A percentile compares a stretch with the other conserved stretches of the same genome.
These are phyloP conservation scores for Cladosporium halotolerans DNA, from an alignment of 2,329 filamentous ascomycete species.

Conservation along the genomic window DNA sequence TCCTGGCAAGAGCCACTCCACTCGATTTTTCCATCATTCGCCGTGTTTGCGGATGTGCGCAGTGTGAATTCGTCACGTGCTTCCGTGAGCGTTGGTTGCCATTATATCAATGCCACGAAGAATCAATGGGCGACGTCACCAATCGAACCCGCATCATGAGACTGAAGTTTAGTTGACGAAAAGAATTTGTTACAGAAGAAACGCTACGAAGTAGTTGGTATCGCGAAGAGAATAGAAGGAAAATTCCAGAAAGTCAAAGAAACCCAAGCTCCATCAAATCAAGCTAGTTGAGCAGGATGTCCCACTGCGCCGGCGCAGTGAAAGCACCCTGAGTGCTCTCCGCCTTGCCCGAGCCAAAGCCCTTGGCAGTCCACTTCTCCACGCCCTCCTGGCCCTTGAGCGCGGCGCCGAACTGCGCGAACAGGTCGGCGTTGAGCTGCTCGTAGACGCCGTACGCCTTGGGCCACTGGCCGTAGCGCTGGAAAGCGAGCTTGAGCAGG, in stretches of 20 bases:
- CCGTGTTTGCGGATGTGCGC: too few species aligned
- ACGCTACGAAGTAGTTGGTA: too few species aligned
- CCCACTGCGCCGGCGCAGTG: slow-evolving; percentile 28
- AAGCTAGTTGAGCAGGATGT: slow-evolving; percentile 15
- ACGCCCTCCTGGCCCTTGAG: slow-evolving; percentile 40
- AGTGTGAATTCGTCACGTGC: too few species aligned
- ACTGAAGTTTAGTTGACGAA: too few species aligned
- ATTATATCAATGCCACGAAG: too few species aligned
- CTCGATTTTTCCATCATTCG: too few species aligned
- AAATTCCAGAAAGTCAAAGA: neutral
- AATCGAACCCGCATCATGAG: too few species aligned
- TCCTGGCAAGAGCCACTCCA: too few species aligned
- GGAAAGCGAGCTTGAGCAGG: slow-evolving; percentile 35
- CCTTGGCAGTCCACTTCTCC: slow-evolving; percentile 44
- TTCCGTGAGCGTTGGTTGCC: too few species aligned
- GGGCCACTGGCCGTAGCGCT: slow-evolving; percentile 39
- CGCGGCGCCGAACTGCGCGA: slow-evolving; percentile 34
- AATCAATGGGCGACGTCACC: too few species aligned
- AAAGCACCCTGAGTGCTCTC: slow-evolving; percentile 35
- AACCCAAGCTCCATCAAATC: neutral
- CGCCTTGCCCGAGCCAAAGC: slow-evolving; percentile 42
- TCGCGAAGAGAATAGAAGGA: neutral
- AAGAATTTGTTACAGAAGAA: too few species aligned
- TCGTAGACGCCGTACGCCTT: slow-evolving; percentile 46
- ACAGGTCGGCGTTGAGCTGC: slow-evolving; percentile 41